Evolutionary conservation across 768 basidiomycete species (phyloP).

Genomic region (Lactifluus pinguis): DNA sequence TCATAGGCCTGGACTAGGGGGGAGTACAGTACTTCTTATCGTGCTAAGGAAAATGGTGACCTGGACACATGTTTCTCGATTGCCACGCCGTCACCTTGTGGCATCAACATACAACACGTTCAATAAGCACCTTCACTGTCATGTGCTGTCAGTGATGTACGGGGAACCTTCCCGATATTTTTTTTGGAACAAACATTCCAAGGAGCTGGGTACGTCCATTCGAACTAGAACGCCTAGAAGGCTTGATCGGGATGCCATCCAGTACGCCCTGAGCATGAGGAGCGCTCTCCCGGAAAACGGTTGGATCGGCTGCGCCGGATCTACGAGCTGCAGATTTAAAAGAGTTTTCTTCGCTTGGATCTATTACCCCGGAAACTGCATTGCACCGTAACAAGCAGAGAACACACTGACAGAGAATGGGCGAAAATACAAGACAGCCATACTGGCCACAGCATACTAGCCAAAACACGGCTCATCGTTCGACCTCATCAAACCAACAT

Average conservation of each 20-base stretch:
- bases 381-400: neutral
- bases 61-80: neutral
- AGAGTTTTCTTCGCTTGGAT: neutral
- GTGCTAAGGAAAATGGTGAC: neutral
- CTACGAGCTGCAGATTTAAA: neutral
- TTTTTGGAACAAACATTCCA: neutral
- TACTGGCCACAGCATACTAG: neutral
- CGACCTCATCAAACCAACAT: neutral
- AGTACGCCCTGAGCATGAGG: neutral
- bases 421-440: neutral
- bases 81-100: neutral
- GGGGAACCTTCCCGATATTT: neutral
- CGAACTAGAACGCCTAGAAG: neutral
- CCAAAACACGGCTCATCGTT: neutral
- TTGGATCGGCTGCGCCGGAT: neutral
- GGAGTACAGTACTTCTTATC: too few relatives aligned
- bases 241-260: conserved; percentile 1
- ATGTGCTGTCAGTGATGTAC: neutral
- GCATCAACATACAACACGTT: neutral
- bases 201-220: neutral
- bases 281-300: neutral
- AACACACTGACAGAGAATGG: neutral
- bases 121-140: neutral
- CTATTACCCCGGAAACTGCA: neutral
- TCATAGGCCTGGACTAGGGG: too few relatives aligned